Evolutionary conservation across 345 rosid species (phyloP).

Genomic region (Zanthoxylum bungeanum): DNA sequence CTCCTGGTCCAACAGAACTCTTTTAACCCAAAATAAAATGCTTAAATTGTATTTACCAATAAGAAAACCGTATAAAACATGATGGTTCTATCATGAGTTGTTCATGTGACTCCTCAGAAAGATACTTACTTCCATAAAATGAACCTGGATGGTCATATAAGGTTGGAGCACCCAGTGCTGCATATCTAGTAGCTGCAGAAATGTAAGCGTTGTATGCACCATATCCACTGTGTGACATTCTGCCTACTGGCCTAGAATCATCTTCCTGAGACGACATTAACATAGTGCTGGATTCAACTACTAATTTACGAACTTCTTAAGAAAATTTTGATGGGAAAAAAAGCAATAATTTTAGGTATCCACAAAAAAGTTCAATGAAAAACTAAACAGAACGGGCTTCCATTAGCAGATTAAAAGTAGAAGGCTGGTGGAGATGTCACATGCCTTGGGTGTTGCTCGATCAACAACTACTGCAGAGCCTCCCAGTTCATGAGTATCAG

Average conservation of each 20-base stretch:
- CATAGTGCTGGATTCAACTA: neutral
- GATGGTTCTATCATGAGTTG: neutral
- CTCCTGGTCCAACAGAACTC: conserved; percentile 42
- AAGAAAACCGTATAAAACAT: neutral
- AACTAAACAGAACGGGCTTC: neutral
- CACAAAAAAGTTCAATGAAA: neutral
- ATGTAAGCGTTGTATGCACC: conserved; percentile 99
- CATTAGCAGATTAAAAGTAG: neutral
- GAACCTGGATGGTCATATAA: conserved; percentile 82
- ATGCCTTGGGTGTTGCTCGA: conserved; percentile 92
- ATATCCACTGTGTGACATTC: conserved; percentile 75
- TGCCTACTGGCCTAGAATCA: conserved; percentile 67
- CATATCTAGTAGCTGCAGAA: conserved; percentile 95
- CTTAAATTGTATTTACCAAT: neutral
- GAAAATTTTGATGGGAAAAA: neutral
- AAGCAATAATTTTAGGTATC: neutral
- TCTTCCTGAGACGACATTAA: conserved; percentile 60
- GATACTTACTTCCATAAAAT: conserved; percentile 75
- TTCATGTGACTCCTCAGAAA: neutral
- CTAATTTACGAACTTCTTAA: neutral
- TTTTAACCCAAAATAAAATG: neutral
- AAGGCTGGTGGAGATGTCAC: conserved; percentile 10
- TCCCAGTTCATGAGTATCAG: conserved; percentile 88
- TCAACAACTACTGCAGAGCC: conserved; percentile 90
- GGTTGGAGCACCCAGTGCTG: conserved; percentile 92